These are phyloP conservation scores for Neurospora hispaniola DNA, from an alignment of 495 filamentous ascomycete species.

Conservation along the genomic window DNA sequence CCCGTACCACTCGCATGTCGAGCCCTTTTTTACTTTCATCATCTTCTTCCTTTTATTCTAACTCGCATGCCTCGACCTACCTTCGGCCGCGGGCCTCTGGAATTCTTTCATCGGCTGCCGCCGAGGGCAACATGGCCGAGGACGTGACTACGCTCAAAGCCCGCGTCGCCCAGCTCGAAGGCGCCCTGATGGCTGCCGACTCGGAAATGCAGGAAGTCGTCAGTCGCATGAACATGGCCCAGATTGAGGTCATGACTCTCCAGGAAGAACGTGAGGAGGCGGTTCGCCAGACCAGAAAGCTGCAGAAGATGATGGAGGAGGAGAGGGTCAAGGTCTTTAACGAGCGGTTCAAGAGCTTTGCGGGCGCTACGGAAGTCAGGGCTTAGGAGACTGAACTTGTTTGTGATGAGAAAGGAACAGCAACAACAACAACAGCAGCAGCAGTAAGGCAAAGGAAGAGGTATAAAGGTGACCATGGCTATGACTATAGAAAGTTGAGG, in stretches of 20 bases:
- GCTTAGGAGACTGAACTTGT: not conserved
- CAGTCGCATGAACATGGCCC: conserved; percentile 79
- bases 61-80: not conserved
- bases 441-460: not conserved
- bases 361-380: conserved; percentile 16
- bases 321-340: conserved; percentile 38
- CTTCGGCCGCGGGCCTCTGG: conserved; percentile 24
- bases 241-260: conserved; percentile 86
- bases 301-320: conserved; percentile 47
- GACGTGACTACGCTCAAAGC: conserved; percentile 66
- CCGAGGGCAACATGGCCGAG: conserved; percentile 42
- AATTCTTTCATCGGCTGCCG: conserved; percentile 27
- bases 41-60: not conserved
- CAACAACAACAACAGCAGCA: not conserved
- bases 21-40: conserved; percentile 9
- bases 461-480: not conserved
- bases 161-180: conserved; percentile 58
- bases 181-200: conserved; percentile 70
- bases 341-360: conserved; percentile 27
- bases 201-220: conserved; percentile 93
- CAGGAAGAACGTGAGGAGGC: conserved; percentile 89
- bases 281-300: conserved; percentile 64
- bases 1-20: conserved; percentile 23
- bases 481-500: not conserved
- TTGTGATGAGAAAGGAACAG: not conserved